Evolutionary conservation across 2,329 filamentous ascomycete species (phyloP).

Genomic region (Dothidotthia symphoricarpi): DNA sequence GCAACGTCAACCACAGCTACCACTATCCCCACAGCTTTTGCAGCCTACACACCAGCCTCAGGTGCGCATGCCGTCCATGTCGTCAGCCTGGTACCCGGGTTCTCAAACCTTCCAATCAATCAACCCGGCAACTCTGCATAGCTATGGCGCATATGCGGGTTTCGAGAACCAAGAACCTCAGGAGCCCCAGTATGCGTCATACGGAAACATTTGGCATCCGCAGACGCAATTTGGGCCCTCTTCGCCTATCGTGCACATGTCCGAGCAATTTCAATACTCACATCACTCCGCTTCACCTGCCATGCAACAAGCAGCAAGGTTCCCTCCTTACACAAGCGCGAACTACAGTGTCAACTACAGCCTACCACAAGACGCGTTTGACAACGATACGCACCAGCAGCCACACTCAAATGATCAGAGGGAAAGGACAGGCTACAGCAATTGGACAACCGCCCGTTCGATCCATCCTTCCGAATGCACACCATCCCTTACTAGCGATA

Average conservation of each 20-base stretch:
- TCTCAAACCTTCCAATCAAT: constrained; percentile 1
- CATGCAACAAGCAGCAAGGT: neutral
- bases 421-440: neutral
- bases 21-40: constrained; percentile 19
- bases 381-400: neutral
- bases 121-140: neutral
- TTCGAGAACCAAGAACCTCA: neutral
- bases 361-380: neutral
- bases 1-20: neutral
- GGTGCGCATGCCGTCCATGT: constrained; percentile 17
- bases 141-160: neutral
- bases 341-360: neutral
- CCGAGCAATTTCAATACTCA: neutral
- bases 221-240: neutral
- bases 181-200: neutral
- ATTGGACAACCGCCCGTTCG: neutral
- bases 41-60: constrained; percentile 27
- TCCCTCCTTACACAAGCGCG: neutral
- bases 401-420: constrained; percentile 1
- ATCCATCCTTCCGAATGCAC: neutral
- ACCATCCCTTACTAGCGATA: neutral
- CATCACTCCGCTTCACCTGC: neutral
- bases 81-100: constrained; percentile 11
- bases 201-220: neutral
- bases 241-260: neutral